Conservation (phyloP, 2,329 filamentous ascomycete genomes). For the Aspergillus viridinutans region DNA sequence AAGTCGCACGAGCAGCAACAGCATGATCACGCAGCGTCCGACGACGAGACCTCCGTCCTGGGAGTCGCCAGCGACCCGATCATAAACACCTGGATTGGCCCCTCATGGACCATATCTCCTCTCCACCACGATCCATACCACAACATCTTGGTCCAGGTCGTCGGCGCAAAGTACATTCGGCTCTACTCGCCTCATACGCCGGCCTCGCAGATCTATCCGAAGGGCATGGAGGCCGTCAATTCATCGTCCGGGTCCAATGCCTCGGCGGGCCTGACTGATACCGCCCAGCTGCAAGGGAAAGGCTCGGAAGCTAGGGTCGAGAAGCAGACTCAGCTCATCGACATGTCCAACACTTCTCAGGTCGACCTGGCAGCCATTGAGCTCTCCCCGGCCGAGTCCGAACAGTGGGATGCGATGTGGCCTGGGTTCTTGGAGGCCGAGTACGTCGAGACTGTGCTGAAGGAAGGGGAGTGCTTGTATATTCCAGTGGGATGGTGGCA, state of each 20-base stretch:
- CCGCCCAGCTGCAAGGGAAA: not conserved
- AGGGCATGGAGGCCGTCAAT: conserved; percentile 34
- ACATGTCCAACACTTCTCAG: conserved; percentile 87
- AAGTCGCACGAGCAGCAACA: not conserved
- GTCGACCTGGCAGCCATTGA: conserved; percentile 71
- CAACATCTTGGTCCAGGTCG: conserved; percentile 84
- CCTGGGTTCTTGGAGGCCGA: conserved; percentile 56
- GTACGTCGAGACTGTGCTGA: conserved; percentile 72
- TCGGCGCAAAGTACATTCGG: conserved; percentile 87
- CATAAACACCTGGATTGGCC: conserved; percentile 91
- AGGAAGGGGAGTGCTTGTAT: conserved; percentile 78
- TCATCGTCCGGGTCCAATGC: conserved; percentile 7
- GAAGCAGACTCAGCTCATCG: conserved; percentile 46
- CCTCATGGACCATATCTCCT: conserved; percentile 80
- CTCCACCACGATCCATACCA: conserved; percentile 93
- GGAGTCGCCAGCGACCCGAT: conserved; percentile 50
- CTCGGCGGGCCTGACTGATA: conserved; percentile 1
- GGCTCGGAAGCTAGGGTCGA: conserved; percentile 3
- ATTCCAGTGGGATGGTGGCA: conserved; percentile 98
- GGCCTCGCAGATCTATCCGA: conserved; percentile 36
- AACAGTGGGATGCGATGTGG: conserved; percentile 45
- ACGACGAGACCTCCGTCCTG: conserved; percentile 6
- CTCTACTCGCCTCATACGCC: conserved; percentile 70
- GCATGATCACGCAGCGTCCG: conserved; percentile 3
- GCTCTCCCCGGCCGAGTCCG: conserved; percentile 43